Evolutionary conservation across 306 rosid species (phyloP), one percentile per base, ranked within the genome.

Genomic region (Mimosa pudica): DNA sequence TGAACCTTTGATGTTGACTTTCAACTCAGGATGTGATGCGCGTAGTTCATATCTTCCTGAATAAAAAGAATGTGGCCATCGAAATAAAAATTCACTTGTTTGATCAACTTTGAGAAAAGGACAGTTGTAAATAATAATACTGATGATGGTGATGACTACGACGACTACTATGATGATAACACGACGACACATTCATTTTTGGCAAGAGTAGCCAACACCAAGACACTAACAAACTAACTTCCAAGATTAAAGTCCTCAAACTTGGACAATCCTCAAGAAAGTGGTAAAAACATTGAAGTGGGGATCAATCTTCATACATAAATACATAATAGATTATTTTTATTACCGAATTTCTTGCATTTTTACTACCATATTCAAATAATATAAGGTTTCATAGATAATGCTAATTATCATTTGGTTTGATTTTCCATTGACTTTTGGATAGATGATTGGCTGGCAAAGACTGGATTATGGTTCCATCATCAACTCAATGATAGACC

Each of bases 21-120:
- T 86, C 90, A 93, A 83, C 81, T 87, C 89, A 60, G 96, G 90
- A 77, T 92, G 94, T 16, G 89, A 91, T 79, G 98, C 94, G n/a
- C 74, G 92, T 13, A 96, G 76, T 81, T 91, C 84, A 79, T 96
- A 96, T 45, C 84, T 89, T 75, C 98, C 99, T 96, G 92, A 88
- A 85, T 83, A 82, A 54, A 72, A 61, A 74, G 76, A 67, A 14
- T 61, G 30, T 66, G 45, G 79, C 52, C 10, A 5, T 66, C 64
- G 47, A 68, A 20, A 65, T 65, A 60, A 41, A 75, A 30, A 78
- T 36, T 70, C 54, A 74, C 30, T 51, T 57, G 48, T 80, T 78
- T 36, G 41, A 76, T 51, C 20, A 60, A 77, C 14, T 49, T 75
- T 48, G 44, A 46, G 14, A 52, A 65, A 20, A 44, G 64, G 45